Evolutionary conservation across 331 rosid species (phyloP).

Genomic region (Pyrus hybrid): DNA sequence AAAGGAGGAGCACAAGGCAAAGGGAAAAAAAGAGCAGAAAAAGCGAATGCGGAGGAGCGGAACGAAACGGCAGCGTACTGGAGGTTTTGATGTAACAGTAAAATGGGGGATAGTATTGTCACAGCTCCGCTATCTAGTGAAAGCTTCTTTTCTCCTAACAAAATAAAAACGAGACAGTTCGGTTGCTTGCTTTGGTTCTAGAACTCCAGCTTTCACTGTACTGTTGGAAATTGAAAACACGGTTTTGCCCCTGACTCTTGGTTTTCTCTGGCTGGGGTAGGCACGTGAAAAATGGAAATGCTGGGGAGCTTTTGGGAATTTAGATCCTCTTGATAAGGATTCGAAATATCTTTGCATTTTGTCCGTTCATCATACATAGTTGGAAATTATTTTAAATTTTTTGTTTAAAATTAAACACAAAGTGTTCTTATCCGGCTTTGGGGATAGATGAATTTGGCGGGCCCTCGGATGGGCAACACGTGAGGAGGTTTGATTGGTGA

Average conservation of each 20-base stretch:
- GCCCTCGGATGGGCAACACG: conserved; percentile 13
- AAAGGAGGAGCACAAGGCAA: background rate
- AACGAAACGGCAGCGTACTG: conserved; percentile 1
- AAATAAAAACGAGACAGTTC: background rate
- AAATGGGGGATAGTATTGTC: conserved; percentile 6
- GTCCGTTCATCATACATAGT: accelerated
- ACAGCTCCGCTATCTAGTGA: conserved; percentile 30
- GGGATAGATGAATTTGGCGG: background rate
- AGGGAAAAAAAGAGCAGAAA: background rate
- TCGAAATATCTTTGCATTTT: accelerated
- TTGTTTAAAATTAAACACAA: too few relatives aligned
- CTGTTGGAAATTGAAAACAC: background rate
- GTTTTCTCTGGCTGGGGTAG: background rate
- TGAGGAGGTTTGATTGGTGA: background rate
- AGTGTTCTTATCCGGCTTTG: too few relatives aligned
- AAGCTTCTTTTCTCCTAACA: background rate
- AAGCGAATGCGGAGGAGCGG: background rate
- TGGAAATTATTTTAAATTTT: too few relatives aligned
- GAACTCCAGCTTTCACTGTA: too few relatives aligned
- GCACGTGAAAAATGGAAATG: conserved; percentile 22
- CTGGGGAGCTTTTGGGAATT: background rate
- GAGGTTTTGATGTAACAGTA: conserved; percentile 34
- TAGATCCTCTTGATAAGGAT: too few relatives aligned
- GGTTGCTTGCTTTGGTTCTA: background rate
- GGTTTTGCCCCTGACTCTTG: conserved; percentile 19